Evolutionary conservation across 2,329 filamentous ascomycete species (phyloP), one percentile per base, ranked within the genome.

Genomic region (Pseudopithomyces maydicus): DNA sequence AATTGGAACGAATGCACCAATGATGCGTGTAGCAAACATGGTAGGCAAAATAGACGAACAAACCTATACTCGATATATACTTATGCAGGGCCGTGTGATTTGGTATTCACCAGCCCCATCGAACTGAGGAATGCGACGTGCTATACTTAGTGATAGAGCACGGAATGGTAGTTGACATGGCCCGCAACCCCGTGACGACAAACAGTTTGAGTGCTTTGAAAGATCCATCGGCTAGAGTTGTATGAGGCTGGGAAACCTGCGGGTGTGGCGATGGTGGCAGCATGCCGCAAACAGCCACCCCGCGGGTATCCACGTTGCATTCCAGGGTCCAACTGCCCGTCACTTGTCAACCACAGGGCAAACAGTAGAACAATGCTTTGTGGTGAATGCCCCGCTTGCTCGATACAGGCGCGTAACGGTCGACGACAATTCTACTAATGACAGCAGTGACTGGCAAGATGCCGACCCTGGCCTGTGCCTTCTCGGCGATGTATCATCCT

Each of bases 51-150:
- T 60, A 67, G 64, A 55, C 42, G 55, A 65, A 63, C 64, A 65
- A 64, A 62, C 66, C 65, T 62, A 66, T 63, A 67, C 66, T 69
- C 66, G 71, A 76, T 74, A 76, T 73, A 74, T 71, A 73, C 63
- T 63, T 57, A 44, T 63, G 61, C 56, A 62, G 65, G 55, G 57
- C 55, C 59, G 46, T 63, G 55, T 49, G 48, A 48, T 32, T 62
- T 56, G 70, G 66, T 71, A 69, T 68, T 56, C 69, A 54, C 73
- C 72, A 71, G 66, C 72, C 72, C 68, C 68, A 61, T 61, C 63
- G 59, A 65, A 69, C 74, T 71, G 67, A 57, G 51, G 42, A 45
- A 56, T 63, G 59, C 56, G 51, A 64, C 54, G 55, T 63, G 56
- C 72, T 74, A 74, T 67, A 66, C 66, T 73, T 74, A 70, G 72